Evolutionary conservation across 805 yeast genomes (phyloP), one percentile per base, ranked within the genome.

Genomic region (Lachancea kluyveri): DNA sequence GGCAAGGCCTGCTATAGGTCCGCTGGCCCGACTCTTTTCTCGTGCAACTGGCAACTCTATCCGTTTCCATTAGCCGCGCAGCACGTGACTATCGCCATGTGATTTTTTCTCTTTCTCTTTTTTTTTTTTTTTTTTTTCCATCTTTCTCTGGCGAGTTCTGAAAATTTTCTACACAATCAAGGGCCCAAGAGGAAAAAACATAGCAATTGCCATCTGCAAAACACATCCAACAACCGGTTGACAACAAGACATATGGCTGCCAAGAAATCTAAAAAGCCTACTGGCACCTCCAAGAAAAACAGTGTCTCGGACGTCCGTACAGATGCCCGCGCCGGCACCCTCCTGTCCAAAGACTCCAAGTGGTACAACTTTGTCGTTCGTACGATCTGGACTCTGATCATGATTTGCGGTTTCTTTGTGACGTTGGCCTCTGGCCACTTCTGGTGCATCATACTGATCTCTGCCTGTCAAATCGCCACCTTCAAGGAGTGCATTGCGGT

Each of bases 401-500:
- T 92, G 96, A 79, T 92, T 39, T 59, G 67, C 11, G 76, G 75
- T 5, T 81, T 87, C 58, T 74, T 85, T 39, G 60, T 70, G 22
- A 68, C 82, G 16, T 63, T 88, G 28, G 77, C 83, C 17, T 73
- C 88, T 7, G 98, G 98, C 24, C 97, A 88, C 53, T 63, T 82
- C 33, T 77, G 87, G 67, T 72, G 87, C 32, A 82, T 88, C 37
- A 56, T 72, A 5, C 64, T 84, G 37, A 86, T 90, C 29, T 64
- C 82, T 24, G 48, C 77, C 6, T 72, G 86, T 37, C 96, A 92
- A 60, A 67, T 83, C 18, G 70, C 87, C 35, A 85, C 94, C 4
- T 92, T 87, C 60, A 86, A 77, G 50, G 98, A 92, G 61, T 86
- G 92, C 52, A 90, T 92, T 43, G 74, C 80, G 22, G 90, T 95